These are phyloP conservation scores for Coriaria nepalensis DNA, from an alignment of 306 rosid genomes.

Conservation along the genomic window DNA sequence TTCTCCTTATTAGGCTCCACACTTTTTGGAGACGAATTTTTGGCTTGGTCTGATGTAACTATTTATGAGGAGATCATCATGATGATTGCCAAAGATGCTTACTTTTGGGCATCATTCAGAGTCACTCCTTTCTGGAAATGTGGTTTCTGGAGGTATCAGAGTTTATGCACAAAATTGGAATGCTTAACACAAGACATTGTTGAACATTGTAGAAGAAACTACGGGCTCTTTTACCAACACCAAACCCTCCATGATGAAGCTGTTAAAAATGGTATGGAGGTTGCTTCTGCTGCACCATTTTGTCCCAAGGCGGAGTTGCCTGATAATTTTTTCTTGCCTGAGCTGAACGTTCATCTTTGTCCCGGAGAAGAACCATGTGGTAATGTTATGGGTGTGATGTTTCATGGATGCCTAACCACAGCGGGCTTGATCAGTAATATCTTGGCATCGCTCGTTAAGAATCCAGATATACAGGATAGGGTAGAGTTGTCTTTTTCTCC, in stretches of 20 bases:
- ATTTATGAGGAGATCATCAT: constrained; percentile 66
- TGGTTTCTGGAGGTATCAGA: constrained; percentile 68
- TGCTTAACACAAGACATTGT: constrained; percentile 59
- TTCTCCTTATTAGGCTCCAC: constrained; percentile 60
- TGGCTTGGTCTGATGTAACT: constrained; percentile 60
- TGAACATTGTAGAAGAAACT: constrained; percentile 36
- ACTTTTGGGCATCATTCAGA: constrained; percentile 61
- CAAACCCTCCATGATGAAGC: constrained; percentile 18
- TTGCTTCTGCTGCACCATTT: constrained; percentile 19
- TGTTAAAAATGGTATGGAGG: constrained; percentile 20
- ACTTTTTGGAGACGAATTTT: constrained; percentile 64
- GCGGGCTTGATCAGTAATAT: constrained; percentile 42
- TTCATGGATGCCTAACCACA: constrained; percentile 68
- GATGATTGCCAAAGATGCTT: constrained; percentile 67
- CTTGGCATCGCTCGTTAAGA: constrained; percentile 42
- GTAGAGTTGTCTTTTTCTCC: constrained; percentile 20
- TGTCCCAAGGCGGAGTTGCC: constrained; percentile 22
- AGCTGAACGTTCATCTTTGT: constrained; percentile 22
- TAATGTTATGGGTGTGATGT: constrained; percentile 62
- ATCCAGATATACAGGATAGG: constrained; percentile 60
- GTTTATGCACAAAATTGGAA: constrained; percentile 48
- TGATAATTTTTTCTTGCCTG: constrained; percentile 24
- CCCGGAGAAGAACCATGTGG: constrained; percentile 44
- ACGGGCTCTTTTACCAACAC: constrained; percentile 25
- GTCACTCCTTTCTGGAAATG: constrained; percentile 62